Evolutionary conservation across 2,329 filamentous ascomycete species (phyloP), one percentile per base, ranked within the genome.

Genomic region (Whalleya microplaca): DNA sequence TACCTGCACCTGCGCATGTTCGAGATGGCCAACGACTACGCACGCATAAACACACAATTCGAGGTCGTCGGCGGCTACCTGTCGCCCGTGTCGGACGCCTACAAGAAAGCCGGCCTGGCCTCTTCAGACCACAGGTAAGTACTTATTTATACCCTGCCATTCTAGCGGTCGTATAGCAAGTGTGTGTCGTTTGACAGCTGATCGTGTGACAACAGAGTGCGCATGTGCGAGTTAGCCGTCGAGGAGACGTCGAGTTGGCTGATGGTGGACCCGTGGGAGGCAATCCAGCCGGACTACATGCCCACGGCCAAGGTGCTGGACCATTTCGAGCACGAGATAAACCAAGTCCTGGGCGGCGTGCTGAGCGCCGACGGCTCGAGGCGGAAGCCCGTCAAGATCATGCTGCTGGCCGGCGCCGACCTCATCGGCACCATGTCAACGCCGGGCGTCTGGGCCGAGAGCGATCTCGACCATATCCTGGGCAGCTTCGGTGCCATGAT

Each of bases 291-390:
- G 68, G 83, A 90, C 64, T 98, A 96, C 71, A 88, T 92, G 60
- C 92, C 92, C 16, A 98, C 94, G 0, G 94, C 93, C 41, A 84
- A 89, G 66, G 93, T 96, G 41, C 80, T 97, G 47, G 92, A 96
- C 69, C 94, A 97, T 75, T 95, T 97, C 67, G 87, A 96, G 64
- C 78, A 94, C 70, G 92, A 97, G 72, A 91, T 97, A 71, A 96
- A 97, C 71, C 83, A 84, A 21, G 84, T 91, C 44, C 79, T 87
- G 27, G 87, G 89, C 41, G 93, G 93, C 6, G 84, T 95, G 27
- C 82, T 90, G 66, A 84, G 82, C 45, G 80, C 82, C 19, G 83
- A 88, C 63, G 91, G 91, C 56, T 78, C 79, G 51, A 85, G 82
- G 69, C 88, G 85, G 72, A 83, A 79, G 42, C 75, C 75, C 12